Percentiles rank a stretch among this genome's conserved stretches.
Conservation (phyloP, 2,329 filamentous ascomycete genomes). For the Botrytis medusae region DNA sequence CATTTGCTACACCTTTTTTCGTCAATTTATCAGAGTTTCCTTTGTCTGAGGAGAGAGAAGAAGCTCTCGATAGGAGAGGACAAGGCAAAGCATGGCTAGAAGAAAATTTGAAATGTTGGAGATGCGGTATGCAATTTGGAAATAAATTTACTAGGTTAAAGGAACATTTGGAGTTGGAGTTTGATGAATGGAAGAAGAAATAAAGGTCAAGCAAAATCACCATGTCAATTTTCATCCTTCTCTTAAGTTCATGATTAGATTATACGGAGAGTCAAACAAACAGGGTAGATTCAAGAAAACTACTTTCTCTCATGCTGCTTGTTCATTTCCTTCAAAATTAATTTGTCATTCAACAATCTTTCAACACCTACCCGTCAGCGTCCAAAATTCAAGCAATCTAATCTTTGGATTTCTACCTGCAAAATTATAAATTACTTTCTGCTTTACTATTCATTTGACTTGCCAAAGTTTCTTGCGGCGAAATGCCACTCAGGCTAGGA, state of each 20-base stretch:
- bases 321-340: background rate
- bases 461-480: background rate
- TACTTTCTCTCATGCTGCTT: background rate
- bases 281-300: accelerated
- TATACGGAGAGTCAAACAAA: too few relatives aligned
- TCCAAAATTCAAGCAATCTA: background rate
- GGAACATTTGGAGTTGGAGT: slow-evolving; percentile 72
- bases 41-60: slow-evolving; percentile 51
- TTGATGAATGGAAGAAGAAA: slow-evolving; percentile 69
- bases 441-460: background rate
- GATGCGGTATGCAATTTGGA: slow-evolving; percentile 72
- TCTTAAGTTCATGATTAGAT: background rate
- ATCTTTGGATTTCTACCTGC: background rate
- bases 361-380: accelerated
- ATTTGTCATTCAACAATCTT: background rate
- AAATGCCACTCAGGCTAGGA: background rate
- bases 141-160: slow-evolving; percentile 75
- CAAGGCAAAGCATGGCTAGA: slow-evolving; percentile 56
- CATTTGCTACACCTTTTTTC: slow-evolving; percentile 84
- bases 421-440: background rate
- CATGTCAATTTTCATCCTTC: background rate
- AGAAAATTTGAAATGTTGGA: slow-evolving; percentile 76
- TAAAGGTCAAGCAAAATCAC: slow-evolving; percentile 38
- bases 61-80: slow-evolving; percentile 42
- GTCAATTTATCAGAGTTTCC: slow-evolving; percentile 79